Evolutionary conservation across 495 filamentous ascomycete species (phyloP).

Genomic region (Annulohypoxylon maeteangense): DNA sequence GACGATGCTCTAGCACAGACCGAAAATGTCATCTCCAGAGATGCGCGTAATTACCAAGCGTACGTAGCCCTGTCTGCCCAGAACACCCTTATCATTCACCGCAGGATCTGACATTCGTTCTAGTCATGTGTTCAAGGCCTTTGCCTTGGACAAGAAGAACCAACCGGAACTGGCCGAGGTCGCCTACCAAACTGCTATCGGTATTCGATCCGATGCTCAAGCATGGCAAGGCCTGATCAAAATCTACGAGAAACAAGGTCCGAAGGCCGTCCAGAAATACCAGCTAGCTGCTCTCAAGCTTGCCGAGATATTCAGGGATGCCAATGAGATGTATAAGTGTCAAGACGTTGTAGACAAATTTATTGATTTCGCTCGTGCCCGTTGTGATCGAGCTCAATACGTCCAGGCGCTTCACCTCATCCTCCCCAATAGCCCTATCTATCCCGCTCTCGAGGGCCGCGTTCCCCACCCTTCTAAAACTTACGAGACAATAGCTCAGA

Average conservation of each 20-base stretch:
- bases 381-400: slow-evolving; percentile 77
- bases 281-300: slow-evolving; percentile 75
- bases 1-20: slow-evolving; percentile 75
- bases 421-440: slow-evolving; percentile 80
- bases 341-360: slow-evolving; percentile 87
- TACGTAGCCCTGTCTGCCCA: slow-evolving; percentile 45
- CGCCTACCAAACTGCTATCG: slow-evolving; percentile 79
- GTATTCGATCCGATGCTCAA: slow-evolving; percentile 65
- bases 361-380: slow-evolving; percentile 70
- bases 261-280: slow-evolving; percentile 76
- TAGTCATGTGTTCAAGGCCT: slow-evolving; percentile 83
- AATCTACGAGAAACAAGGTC: slow-evolving; percentile 80
- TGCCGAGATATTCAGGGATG: slow-evolving; percentile 76
- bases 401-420: slow-evolving; percentile 77
- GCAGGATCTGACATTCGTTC: slow-evolving; percentile 22
- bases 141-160: slow-evolving; percentile 79
- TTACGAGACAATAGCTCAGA: slow-evolving; percentile 84
- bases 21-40: slow-evolving; percentile 71
- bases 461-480: slow-evolving; percentile 82
- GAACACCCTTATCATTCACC: not conserved
- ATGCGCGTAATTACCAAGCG: slow-evolving; percentile 86
- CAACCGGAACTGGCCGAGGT: slow-evolving; percentile 75
- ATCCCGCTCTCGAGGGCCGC: slow-evolving; percentile 84
- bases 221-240: slow-evolving; percentile 93
- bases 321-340: slow-evolving; percentile 73